Evolutionary conservation across 768 basidiomycete species (phyloP), one percentile per base, ranked within the genome.

Genomic region (Macrolepiota albuminosa): DNA sequence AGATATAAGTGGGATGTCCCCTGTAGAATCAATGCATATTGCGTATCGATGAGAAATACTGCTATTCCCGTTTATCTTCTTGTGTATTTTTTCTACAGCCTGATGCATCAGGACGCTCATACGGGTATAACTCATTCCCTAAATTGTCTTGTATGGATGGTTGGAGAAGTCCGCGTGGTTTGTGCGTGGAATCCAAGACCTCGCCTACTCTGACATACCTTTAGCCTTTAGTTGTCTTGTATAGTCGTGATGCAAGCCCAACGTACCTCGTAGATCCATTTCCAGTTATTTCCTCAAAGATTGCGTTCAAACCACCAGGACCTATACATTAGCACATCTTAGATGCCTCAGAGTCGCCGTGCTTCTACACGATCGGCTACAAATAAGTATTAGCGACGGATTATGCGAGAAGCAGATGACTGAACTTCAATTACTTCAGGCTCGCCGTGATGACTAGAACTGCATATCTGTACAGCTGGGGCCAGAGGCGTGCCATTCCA

Each of bases 201-300:
- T 84, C 79, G 8, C 83, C 84, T 21, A 85, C 81, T 65, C 84
- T 86, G 56, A 10, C 4, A 34, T 16, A 33, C 16, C 49, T 16
- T 34, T 31, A 11, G 1, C 21, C 21, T 21, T n/a, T 9, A n/a
- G 36, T 4, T 34, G 16, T 49, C 13, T 6, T 24, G 47, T 33
- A 14, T 43, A 18, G 55, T 21, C 34, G 21, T 10, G 8, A 24
- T 45, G 21, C 9, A 43, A 24, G 53, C 36, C 14, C 2, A 31
- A 42, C 67, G 56, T 71, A 84, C 87, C 87, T 82, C 3, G 21
- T 21, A 82, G 88, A 82, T 65, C 85, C 85, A 57, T 82, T 80
- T 24, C 87, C 87, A 21, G 77, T 70, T 63, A 84, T 81, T 65
- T 89, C 87, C 68, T 85, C 79, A 64, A 90, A 88, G 49, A 89